Conservation (phyloP, 441 rosid genomes). For the Aquilaria agallochum region DNA sequence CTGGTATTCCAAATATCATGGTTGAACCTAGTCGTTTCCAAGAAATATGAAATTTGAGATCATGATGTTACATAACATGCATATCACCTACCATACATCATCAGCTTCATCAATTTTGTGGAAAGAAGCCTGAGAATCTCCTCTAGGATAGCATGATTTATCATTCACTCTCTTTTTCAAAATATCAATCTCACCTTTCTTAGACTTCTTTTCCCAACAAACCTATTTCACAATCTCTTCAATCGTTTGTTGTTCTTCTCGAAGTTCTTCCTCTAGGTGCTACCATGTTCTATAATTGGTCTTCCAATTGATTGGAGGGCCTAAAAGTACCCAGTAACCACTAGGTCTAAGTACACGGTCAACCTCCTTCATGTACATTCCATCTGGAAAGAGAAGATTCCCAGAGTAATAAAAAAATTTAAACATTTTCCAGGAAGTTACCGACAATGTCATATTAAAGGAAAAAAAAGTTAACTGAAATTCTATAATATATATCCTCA, state of each 20-base stretch:
- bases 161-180: conserved; percentile 29
- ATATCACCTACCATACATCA: conserved; percentile 50
- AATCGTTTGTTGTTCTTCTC: conserved; percentile 29
- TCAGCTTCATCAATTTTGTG: conserved; percentile 45
- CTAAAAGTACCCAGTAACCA: conserved; percentile 33
- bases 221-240: conserved; percentile 32
- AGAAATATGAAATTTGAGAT: too few species aligned
- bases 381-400: conserved; percentile 29
- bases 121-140: conserved; percentile 30
- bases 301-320: too few species aligned
- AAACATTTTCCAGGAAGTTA: neutral
- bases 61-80: conserved; percentile 1
- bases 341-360: conserved; percentile 1
- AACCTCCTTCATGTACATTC: too few species aligned
- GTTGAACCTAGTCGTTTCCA: too few species aligned
- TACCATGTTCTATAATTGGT: too few species aligned
- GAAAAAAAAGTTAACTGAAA: neutral
- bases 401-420: conserved; percentile 17
- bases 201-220: conserved; percentile 38
- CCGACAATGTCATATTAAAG: too few species aligned
- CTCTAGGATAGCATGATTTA: conserved; percentile 24
- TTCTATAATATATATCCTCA: neutral
- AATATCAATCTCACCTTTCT: conserved; percentile 36
- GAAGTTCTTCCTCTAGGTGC: conserved; percentile 22
- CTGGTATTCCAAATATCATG: too few species aligned